Evolutionary conservation across 2,329 filamentous ascomycete species (phyloP).

Genomic region (Chaetothyriales sp.): DNA sequence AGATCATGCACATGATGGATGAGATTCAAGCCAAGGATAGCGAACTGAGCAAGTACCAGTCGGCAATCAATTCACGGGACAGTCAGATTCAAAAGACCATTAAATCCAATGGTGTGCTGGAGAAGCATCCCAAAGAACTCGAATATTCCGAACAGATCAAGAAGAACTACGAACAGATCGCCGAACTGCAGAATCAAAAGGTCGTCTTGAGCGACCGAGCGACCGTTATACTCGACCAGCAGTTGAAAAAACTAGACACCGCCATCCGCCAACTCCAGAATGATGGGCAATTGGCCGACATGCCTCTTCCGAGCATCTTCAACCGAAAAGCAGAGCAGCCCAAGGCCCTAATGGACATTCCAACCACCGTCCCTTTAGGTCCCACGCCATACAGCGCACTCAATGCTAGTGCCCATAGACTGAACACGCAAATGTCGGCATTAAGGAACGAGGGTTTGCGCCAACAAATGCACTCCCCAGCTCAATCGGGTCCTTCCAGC

Average conservation of each 20-base stretch:
- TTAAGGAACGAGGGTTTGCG: not conserved
- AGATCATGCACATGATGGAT: constrained; percentile 51
- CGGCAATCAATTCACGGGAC: constrained; percentile 44
- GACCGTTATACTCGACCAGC: constrained; percentile 43
- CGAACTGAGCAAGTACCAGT: constrained; percentile 41
- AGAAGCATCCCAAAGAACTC: constrained; percentile 49
- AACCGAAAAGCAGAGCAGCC: constrained; percentile 33
- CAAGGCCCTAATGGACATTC: constrained; percentile 35
- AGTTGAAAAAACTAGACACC: constrained; percentile 47
- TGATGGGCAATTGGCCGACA: constrained; percentile 40
- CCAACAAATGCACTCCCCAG: constrained; percentile 15
- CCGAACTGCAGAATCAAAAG: constrained; percentile 48
- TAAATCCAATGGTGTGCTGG: constrained; percentile 45
- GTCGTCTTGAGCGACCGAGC: constrained; percentile 46
- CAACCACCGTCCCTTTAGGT: constrained; percentile 37
- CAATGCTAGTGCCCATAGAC: constrained; percentile 35
- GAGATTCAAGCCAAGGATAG: constrained; percentile 52
- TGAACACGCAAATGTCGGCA: constrained; percentile 32
- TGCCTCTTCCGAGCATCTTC: constrained; percentile 46
- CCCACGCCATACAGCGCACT: constrained; percentile 42
- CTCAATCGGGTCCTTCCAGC: constrained; percentile 15
- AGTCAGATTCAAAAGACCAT: constrained; percentile 50
- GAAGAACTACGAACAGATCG: constrained; percentile 42
- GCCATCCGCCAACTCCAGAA: constrained; percentile 45
- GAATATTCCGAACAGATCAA: constrained; percentile 42